Percentiles rank a stretch among this genome's conserved stretches.
These are phyloP conservation scores for Dactylonectria macrodidyma DNA, from an alignment of 2,329 filamentous ascomycete genomes.

Conservation along the genomic window DNA sequence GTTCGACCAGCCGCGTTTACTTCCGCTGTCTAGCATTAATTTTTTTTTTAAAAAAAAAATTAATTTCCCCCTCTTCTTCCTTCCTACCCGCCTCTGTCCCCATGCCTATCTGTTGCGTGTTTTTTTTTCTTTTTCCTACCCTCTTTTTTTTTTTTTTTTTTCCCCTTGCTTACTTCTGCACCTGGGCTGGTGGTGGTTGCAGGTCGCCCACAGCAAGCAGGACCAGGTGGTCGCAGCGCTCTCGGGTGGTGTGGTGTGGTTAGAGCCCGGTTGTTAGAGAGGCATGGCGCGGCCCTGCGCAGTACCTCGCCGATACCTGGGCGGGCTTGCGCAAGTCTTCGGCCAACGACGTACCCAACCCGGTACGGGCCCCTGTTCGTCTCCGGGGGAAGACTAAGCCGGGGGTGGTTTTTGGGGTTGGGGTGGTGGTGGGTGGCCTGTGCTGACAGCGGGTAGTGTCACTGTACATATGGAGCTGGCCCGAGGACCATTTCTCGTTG, in stretches of 20 bases:
- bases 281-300: constrained; percentile 20
- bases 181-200: constrained; percentile 36
- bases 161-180: constrained; percentile 29
- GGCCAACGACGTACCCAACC: constrained; percentile 15
- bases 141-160: constrained; percentile 28
- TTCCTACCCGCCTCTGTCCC: background rate
- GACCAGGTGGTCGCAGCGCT: constrained; percentile 45
- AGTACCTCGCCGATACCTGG: constrained; percentile 17
- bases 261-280: constrained; percentile 40
- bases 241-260: constrained; percentile 45
- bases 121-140: constrained; percentile 26
- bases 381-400: constrained; percentile 24
- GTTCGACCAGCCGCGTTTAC: constrained; percentile 21
- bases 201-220: constrained; percentile 39
- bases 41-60: background rate
- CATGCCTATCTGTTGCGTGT: constrained; percentile 6
- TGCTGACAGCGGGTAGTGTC: constrained; percentile 27
- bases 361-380: constrained; percentile 8
- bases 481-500: constrained; percentile 1
- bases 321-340: background rate
- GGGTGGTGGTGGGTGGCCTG: constrained; percentile 29
- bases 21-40: constrained; percentile 1
- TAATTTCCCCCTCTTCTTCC: background rate
- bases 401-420: constrained; percentile 30
- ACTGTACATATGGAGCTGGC: constrained; percentile 6